phyloP scores from a whole-genome alignment of 495 filamentous ascomycete genomes.

The Podospora appendiculata region DNA sequence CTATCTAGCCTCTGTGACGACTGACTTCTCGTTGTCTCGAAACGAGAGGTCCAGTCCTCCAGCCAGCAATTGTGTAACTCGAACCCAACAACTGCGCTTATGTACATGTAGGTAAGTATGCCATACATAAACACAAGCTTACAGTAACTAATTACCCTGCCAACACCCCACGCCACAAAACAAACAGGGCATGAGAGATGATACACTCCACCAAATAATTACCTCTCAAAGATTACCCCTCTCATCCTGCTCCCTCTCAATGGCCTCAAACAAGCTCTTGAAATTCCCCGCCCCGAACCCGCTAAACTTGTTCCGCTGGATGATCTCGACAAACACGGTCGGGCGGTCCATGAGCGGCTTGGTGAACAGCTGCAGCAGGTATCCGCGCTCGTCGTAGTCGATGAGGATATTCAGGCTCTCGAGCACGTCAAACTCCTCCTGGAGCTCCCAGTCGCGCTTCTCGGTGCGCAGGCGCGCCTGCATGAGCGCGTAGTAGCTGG shows the following conservation, averaged over 20 bases:
- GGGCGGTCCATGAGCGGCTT: conserved; percentile 89
- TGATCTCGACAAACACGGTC: conserved; percentile 91
- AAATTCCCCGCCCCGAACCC: conserved; percentile 95
- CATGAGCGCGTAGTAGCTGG: conserved; percentile 77
- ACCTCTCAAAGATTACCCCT: conserved; percentile 61
- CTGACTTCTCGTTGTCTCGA: too few relatives aligned
- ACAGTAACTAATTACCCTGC: too few relatives aligned
- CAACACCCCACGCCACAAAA: not conserved
- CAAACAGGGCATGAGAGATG: not conserved
- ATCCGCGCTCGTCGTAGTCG: conserved; percentile 86
- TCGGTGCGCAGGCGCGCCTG: conserved; percentile 53
- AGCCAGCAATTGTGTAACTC: too few relatives aligned
- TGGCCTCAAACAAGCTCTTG: conserved; percentile 85
- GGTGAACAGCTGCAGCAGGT: conserved; percentile 79
- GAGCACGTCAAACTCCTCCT: conserved; percentile 70
- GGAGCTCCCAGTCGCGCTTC: conserved; percentile 43
- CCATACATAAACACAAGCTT: too few relatives aligned
- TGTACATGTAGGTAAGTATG: too few relatives aligned
- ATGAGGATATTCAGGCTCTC: conserved; percentile 73
- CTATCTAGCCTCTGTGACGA: too few relatives aligned
- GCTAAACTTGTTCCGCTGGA: conserved; percentile 76
- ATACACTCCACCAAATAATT: too few relatives aligned
- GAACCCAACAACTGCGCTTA: too few relatives aligned
- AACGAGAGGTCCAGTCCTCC: too few relatives aligned
- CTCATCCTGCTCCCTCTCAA: conserved; percentile 80